Evolutionary conservation across 2,329 filamentous ascomycete genomes (phyloP), one percentile per base, ranked within the genome.

Genomic region (Aspergillus hortae): DNA sequence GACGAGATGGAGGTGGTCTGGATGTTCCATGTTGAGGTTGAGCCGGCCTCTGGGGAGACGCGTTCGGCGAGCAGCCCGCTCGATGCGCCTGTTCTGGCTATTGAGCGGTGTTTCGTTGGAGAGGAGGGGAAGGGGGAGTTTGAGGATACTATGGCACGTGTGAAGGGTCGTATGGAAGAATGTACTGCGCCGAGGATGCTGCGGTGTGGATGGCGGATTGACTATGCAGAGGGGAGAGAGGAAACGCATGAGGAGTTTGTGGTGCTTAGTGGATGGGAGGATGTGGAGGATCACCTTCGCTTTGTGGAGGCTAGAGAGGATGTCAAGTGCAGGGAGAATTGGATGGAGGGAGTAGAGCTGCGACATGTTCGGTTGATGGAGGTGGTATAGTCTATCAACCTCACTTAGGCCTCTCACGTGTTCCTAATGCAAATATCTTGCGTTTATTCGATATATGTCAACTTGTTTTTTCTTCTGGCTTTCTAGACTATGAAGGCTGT

Each of bases 11-110:
- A 62, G 14, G 68, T 78, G 4, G 66, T 70, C 9, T 76, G 71
- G 69, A 62, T 79, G 57, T 66, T 73, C 25, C 77, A 80, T 47
- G 56, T 67, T 6, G 63, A 73, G 45, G 56, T 67, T 7, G 63
- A 74, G 48, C 69, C 71, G 23, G 41, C 60, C 44, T 5, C 15
- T n/a, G 23, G 15, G 11, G n/a, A 27, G 30, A 23, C 38, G 38
- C 15, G 9, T 17, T 12, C n/a, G 4, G 21, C 9, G 3, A 27
- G n/a, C 15, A 25, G 41, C 11, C 67, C 69, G 1, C 44, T 72
- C 35, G 27, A 63, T 27, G 61, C 64, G 21, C 59, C 65, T 1
- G 54, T 71, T 1, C 53, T 72, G 11, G 64, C 61, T 2, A 67
- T 77, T 4, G 62, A 46, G 11, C 60, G 73, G 17, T 68, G 67